These are phyloP conservation scores for Cicer cuneatum DNA, from an alignment of 306 rosid species.

Conservation along the genomic window DNA sequence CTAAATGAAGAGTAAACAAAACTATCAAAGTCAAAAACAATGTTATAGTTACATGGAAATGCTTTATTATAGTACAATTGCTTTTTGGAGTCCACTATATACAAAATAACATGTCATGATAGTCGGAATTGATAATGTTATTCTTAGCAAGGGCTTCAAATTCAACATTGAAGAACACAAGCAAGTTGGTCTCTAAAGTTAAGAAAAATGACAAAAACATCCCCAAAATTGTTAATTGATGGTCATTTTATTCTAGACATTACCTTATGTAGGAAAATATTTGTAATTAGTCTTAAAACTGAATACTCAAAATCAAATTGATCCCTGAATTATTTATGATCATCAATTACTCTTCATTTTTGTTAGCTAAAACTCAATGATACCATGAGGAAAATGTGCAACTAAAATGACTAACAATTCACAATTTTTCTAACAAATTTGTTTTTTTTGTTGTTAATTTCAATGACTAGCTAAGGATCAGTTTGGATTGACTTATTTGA, in stretches of 20 bases:
- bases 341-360: neutral
- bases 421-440: too few species aligned
- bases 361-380: neutral
- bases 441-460: too few species aligned
- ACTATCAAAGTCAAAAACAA: neutral
- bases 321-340: neutral
- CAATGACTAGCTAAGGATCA: too few species aligned
- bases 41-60: neutral
- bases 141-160: neutral
- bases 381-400: neutral
- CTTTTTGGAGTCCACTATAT: neutral
- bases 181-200: neutral
- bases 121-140: neutral
- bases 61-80: neutral
- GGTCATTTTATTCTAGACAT: neutral
- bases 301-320: neutral
- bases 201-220: neutral
- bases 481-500: too few species aligned
- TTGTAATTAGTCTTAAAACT: neutral
- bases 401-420: neutral
- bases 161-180: neutral
- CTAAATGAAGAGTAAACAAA: conserved; percentile 12
- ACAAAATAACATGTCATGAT: neutral
- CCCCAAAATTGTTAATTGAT: neutral
- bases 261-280: neutral